Evolutionary conservation across 345 rosid genomes (phyloP).

Genomic region (Rhodomyrtus tomentosa): DNA sequence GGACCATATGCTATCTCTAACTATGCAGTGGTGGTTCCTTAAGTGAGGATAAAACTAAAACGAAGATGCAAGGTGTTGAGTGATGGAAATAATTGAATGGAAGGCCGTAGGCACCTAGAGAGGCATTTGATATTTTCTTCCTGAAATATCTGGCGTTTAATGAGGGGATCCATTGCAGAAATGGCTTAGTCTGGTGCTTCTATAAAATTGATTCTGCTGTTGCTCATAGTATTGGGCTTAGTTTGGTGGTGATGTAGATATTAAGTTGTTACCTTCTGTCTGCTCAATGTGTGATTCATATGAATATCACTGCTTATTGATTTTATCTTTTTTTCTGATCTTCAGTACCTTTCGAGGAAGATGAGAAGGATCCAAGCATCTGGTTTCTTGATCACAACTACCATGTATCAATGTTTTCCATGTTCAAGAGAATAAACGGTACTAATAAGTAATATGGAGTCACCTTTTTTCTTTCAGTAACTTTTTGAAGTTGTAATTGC

Average conservation of each 20-base stretch:
- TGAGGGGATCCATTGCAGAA: background rate
- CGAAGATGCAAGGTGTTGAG: background rate
- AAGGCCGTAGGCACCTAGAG: background rate
- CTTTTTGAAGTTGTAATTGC: background rate
- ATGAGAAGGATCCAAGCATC: constrained; percentile 77
- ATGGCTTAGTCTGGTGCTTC: background rate
- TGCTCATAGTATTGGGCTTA: background rate
- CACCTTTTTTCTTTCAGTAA: background rate
- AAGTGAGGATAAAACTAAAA: background rate
- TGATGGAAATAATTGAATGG: background rate
- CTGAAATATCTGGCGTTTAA: background rate
- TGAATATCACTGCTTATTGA: background rate
- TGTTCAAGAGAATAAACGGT: constrained; percentile 98
- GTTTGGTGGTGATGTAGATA: background rate
- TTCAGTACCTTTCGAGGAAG: constrained; percentile 96
- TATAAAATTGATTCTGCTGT: background rate
- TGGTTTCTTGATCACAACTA: constrained; percentile 99
- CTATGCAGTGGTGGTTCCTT: background rate
- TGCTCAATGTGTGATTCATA: background rate
- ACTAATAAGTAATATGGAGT: background rate
- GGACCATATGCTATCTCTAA: background rate
- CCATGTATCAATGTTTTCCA: constrained; percentile 90
- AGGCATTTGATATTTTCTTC: background rate
- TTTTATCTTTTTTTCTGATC: background rate
- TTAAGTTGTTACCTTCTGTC: background rate